A percentile compares a stretch with the other conserved stretches of the same genome.
phyloP scores from a whole-genome alignment of 495 filamentous ascomycete genomes.

The Aspergillus sparsus region DNA sequence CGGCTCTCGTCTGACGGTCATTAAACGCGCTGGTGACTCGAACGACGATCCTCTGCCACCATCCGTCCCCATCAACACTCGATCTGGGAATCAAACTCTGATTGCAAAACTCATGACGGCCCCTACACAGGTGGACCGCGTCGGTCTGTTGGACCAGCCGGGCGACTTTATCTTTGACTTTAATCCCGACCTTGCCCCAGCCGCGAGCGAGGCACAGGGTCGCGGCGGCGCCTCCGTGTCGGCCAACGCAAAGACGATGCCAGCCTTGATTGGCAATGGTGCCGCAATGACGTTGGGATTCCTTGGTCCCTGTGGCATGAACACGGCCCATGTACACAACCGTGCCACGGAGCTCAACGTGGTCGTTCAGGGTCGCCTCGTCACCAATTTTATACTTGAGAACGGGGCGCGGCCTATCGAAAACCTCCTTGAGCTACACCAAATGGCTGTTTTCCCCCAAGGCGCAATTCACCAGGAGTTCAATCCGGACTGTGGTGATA shows the following conservation, averaged over 20 bases:
- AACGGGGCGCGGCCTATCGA: constrained; percentile 4
- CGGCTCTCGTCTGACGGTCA: too few relatives aligned
- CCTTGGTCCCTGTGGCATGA: constrained; percentile 18
- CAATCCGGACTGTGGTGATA: constrained; percentile 17
- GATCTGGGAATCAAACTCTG: constrained; percentile 12
- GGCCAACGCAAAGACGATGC: constrained; percentile 13
- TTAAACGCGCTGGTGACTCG: too few relatives aligned
- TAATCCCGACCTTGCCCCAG: constrained; percentile 1
- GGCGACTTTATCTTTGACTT: constrained; percentile 22
- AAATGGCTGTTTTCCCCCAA: constrained; percentile 14
- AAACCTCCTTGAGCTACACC: constrained; percentile 9
- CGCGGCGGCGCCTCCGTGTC: constrained; percentile 7
- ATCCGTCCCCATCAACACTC: constrained; percentile 13
- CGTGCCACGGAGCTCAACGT: constrained; percentile 18
- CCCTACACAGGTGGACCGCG: constrained; percentile 15
- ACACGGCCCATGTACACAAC: constrained; percentile 16
- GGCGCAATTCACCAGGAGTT: constrained; percentile 18
- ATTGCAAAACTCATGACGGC: constrained; percentile 10
- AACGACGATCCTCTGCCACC: constrained; percentile 9
- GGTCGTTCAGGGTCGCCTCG: constrained; percentile 15
- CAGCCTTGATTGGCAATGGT: constrained; percentile 11
- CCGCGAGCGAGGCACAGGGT: not conserved
- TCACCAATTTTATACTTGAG: constrained; percentile 14
- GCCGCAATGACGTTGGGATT: constrained; percentile 16
- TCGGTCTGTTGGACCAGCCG: constrained; percentile 11